These are phyloP conservation scores for Spathaspora passalidarum DNA, from an alignment of 805 yeast species.

Conservation along the genomic window DNA sequence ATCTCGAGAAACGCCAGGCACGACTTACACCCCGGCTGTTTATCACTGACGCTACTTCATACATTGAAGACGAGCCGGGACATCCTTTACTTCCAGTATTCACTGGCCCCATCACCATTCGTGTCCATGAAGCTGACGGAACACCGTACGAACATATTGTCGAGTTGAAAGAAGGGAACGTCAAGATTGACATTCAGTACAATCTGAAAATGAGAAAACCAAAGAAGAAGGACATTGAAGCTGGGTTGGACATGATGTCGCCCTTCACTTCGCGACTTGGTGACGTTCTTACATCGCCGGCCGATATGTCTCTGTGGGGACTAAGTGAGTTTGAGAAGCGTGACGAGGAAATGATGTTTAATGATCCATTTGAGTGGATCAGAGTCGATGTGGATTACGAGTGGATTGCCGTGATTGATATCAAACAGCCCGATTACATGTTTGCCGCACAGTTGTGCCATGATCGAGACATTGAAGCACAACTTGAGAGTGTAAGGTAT, in stretches of 20 bases:
- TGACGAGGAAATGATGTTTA: constrained; percentile 63
- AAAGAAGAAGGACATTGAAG: constrained; percentile 51
- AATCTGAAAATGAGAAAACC: constrained; percentile 88
- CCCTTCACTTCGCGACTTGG: constrained; percentile 53
- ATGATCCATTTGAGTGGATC: constrained; percentile 96
- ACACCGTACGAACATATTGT: constrained; percentile 98
- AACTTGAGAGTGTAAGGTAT: constrained; percentile 73
- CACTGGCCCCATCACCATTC: constrained; percentile 92
- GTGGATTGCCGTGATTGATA: constrained; percentile 82
- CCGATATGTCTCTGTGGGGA: constrained; percentile 69
- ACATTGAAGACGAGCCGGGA: constrained; percentile 40
- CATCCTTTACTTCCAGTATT: constrained; percentile 52
- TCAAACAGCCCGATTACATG: constrained; percentile 94
- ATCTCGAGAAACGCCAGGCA: constrained; percentile 45
- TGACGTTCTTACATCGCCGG: constrained; percentile 61
- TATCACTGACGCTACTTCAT: constrained; percentile 42
- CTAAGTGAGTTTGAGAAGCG: constrained; percentile 67
- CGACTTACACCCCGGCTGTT: constrained; percentile 37
- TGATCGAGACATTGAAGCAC: constrained; percentile 96
- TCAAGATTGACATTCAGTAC: constrained; percentile 90
- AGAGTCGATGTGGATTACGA: constrained; percentile 97
- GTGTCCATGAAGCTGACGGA: constrained; percentile 98
- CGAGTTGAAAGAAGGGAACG: constrained; percentile 77
- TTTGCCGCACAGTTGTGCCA: constrained; percentile 89
- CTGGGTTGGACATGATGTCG: constrained; percentile 29